These are phyloP conservation scores for Exophiala mesophila DNA, from an alignment of 2,329 filamentous ascomycete genomes.

Conservation along the genomic window DNA sequence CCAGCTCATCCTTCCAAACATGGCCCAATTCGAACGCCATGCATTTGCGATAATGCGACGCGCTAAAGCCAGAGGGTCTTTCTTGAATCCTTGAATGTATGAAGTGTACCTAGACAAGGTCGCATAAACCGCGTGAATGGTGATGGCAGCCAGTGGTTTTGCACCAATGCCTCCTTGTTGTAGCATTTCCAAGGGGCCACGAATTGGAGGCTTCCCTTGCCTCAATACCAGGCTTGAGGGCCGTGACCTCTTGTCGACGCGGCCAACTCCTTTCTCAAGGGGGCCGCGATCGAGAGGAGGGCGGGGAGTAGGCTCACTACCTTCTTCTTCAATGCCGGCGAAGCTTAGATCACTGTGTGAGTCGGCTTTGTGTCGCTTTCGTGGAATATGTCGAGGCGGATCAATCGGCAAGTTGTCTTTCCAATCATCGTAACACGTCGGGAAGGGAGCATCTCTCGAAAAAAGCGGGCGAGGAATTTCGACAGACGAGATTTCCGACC, in stretches of 20 bases:
- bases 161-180: slow-evolving; percentile 19
- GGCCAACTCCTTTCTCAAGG: neutral
- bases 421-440: neutral
- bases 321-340: neutral
- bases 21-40: slow-evolving; percentile 32
- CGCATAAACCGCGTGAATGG: slow-evolving; percentile 26
- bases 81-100: slow-evolving; percentile 21
- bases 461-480: slow-evolving; percentile 23
- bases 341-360: slow-evolving; percentile 1
- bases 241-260: neutral
- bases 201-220: slow-evolving; percentile 2
- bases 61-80: slow-evolving; percentile 27
- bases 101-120: slow-evolving; percentile 25
- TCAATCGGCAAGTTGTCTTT: neutral
- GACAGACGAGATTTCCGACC: slow-evolving; percentile 3
- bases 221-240: neutral
- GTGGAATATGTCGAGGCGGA: slow-evolving; percentile 10
- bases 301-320: neutral
- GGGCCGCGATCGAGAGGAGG: slow-evolving; percentile 2
- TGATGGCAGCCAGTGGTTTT: slow-evolving; percentile 21
- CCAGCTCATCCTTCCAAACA: slow-evolving; percentile 32
- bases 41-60: slow-evolving; percentile 32
- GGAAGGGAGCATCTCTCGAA: slow-evolving; percentile 4
- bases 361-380: slow-evolving; percentile 18
- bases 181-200: slow-evolving; percentile 20